Percentiles rank a stretch among this genome's conserved stretches.
Conservation (phyloP, 129 eudicot species). For the Pulicaria dysenterica region DNA sequence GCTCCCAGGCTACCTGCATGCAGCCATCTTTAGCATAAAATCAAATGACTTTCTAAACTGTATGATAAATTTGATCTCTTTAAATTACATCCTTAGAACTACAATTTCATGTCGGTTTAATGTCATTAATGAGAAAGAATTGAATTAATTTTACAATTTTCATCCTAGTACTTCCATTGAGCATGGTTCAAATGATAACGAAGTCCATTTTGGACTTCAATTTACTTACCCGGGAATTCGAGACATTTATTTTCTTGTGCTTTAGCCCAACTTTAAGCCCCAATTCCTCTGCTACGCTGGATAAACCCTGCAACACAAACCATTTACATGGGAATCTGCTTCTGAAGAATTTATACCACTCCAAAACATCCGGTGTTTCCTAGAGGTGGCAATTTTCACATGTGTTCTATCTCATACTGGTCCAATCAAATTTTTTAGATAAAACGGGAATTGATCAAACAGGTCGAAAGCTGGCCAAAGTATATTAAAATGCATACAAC, state of each 20-base stretch:
- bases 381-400: not conserved
- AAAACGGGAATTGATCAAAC: too few relatives aligned
- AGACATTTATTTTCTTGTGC: constrained; percentile 96
- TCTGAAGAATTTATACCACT: not conserved
- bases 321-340: constrained; percentile 6
- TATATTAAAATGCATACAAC: too few relatives aligned
- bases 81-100: not conserved
- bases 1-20: constrained; percentile 97
- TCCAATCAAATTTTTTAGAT: too few relatives aligned
- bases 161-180: too few relatives aligned
- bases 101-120: not conserved
- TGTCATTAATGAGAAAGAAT: not conserved
- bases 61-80: not conserved
- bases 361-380: not conserved
- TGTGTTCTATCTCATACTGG: too few relatives aligned
- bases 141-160: not conserved
- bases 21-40: constrained; percentile 39
- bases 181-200: too few relatives aligned
- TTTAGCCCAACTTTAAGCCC: constrained; percentile 87
- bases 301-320: constrained; percentile 67
- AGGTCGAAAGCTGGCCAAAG: too few relatives aligned
- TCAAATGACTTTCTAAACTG: constrained; percentile 12
- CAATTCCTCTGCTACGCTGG: constrained; percentile 74
- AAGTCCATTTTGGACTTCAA: not conserved
- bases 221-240: constrained; percentile 84